Conservation (phyloP, 768 basidiomycete species). For the Tulasnella sp. region DNA sequence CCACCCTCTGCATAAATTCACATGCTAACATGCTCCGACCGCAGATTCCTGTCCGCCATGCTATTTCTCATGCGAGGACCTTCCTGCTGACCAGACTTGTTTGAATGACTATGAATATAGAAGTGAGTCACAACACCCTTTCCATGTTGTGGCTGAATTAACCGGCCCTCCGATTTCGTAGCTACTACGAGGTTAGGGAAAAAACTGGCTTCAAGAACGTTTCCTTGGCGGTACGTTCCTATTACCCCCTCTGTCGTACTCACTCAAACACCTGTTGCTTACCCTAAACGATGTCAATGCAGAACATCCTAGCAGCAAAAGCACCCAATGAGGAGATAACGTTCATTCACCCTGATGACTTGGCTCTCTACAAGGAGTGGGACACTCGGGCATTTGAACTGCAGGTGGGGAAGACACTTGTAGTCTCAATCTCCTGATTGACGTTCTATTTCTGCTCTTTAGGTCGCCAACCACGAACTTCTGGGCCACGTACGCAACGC, state of each 20-base stretch:
- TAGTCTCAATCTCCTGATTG: too few relatives aligned
- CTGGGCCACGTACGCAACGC: conserved; percentile 48
- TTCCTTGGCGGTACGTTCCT: conserved; percentile 51
- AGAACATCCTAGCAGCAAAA: conserved; percentile 84
- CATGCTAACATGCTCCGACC: conserved; percentile 1
- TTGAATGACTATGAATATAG: too few relatives aligned
- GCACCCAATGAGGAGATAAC: conserved; percentile 75
- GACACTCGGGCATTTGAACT: conserved; percentile 70
- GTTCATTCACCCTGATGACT: conserved; percentile 72
- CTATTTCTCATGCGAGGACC: background rate
- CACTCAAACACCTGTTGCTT: too few relatives aligned
- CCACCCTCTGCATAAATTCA: conserved; percentile 13
- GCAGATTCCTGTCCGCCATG: conserved; percentile 49
- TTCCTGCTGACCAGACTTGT: background rate
- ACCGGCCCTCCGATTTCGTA: conserved; percentile 31
- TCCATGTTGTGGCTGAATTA: background rate
- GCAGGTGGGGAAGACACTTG: conserved; percentile 36
- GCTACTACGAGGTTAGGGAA: conserved; percentile 78
- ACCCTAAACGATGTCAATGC: background rate
- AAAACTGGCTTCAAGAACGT: conserved; percentile 83
- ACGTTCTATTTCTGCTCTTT: too few relatives aligned
- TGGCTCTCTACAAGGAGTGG: conserved; percentile 64
- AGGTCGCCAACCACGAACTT: conserved; percentile 79
- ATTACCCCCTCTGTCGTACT: background rate
- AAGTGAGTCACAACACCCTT: conserved; percentile 11